A percentile compares a stretch with the other conserved stretches of the same genome.
These are phyloP conservation scores for Astragalus glycyphyllos DNA, from an alignment of 306 rosid genomes.

Conservation along the genomic window DNA sequence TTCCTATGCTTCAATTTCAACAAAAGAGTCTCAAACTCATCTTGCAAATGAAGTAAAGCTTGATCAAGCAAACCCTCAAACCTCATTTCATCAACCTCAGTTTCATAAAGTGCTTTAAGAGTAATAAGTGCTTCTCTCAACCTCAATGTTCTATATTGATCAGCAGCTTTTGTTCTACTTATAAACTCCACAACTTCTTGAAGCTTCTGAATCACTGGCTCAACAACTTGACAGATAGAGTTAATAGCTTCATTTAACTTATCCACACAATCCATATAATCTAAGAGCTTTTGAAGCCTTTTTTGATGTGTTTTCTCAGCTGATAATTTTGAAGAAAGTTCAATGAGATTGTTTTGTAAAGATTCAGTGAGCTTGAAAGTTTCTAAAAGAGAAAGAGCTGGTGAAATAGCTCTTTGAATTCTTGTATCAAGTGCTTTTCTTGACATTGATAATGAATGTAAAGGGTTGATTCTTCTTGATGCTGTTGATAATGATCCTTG, in stretches of 20 bases:
- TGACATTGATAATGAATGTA: constrained; percentile 81
- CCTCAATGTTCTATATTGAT: constrained; percentile 58
- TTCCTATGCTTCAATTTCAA: constrained; percentile 59
- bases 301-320: constrained; percentile 39
- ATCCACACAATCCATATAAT: constrained; percentile 66
- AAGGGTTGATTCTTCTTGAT: constrained; percentile 64
- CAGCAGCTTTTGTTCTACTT: constrained; percentile 85
- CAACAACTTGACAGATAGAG: constrained; percentile 63
- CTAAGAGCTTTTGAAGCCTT: constrained; percentile 55
- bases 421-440: constrained; percentile 78
- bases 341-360: constrained; percentile 59
- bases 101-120: constrained; percentile 72
- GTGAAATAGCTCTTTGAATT: constrained; percentile 75
- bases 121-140: constrained; percentile 72
- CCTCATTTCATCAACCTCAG: constrained; percentile 77
- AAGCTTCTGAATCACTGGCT: constrained; percentile 76
- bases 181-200: constrained; percentile 94
- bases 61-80: constrained; percentile 84
- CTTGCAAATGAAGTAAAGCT: constrained; percentile 76
- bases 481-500: constrained; percentile 59
- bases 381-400: constrained; percentile 66
- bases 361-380: constrained; percentile 63
- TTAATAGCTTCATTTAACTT: constrained; percentile 55
- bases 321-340: constrained; percentile 49
- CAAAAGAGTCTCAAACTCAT: constrained; percentile 70